A percentile compares a stretch with the other conserved stretches of the same genome.
Conservation (phyloP, 2,329 filamentous ascomycete genomes). For the Cladosporium sp. region DNA sequence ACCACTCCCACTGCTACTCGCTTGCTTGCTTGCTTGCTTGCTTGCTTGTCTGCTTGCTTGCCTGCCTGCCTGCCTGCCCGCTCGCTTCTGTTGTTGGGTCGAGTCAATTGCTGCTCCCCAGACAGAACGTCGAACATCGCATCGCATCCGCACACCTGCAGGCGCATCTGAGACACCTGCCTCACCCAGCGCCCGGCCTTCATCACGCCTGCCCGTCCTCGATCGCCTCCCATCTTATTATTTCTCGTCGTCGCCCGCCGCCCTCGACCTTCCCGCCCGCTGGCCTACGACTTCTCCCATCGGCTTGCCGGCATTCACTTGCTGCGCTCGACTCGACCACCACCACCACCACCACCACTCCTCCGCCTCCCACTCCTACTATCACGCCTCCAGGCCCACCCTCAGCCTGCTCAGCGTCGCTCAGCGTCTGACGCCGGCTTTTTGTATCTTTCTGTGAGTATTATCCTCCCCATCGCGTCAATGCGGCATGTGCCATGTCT, state of each 20-base stretch:
- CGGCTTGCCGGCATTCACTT: conserved; percentile 38
- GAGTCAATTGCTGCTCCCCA: conserved; percentile 15
- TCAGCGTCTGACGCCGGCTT: conserved; percentile 23
- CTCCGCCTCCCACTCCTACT: conserved; percentile 16
- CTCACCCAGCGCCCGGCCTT: not conserved
- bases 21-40: conserved; percentile 21
- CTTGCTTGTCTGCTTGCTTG: conserved; percentile 18
- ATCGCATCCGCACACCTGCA: conserved; percentile 15
- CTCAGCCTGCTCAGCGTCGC: conserved; percentile 18
- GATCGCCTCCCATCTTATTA: not conserved
- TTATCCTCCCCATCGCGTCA: conserved; percentile 7
- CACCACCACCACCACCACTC: conserved; percentile 12
- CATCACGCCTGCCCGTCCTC: not conserved
- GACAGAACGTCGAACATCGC: conserved; percentile 6
- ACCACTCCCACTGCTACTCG: conserved; percentile 6
- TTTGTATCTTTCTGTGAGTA: conserved; percentile 37
- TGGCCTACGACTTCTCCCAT: conserved; percentile 9
- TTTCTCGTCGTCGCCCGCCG: not conserved
- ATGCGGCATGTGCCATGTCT: not conserved
- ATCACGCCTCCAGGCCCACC: conserved; percentile 20
- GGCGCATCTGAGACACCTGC: conserved; percentile 10
- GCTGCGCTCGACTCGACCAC: conserved; percentile 36
- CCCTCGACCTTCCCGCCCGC: not conserved
- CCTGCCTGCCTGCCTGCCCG: conserved; percentile 21
- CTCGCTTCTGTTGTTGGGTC: conserved; percentile 15